Evolutionary conservation across 352 stramenopile species (phyloP).

Genomic region (Phytophthora pisi): DNA sequence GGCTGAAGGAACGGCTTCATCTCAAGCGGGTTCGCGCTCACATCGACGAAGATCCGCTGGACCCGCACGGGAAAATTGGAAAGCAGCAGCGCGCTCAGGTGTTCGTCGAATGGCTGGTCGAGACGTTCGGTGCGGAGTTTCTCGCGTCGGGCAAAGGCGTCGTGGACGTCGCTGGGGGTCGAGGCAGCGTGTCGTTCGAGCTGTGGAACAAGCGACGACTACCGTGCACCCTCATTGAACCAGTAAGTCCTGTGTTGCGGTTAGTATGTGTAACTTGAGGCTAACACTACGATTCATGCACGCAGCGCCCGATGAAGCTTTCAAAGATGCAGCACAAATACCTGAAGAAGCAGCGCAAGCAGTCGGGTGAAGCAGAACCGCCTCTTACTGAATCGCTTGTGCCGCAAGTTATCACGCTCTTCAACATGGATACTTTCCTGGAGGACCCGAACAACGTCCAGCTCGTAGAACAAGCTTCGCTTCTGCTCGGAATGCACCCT

Average conservation of each 20-base stretch:
- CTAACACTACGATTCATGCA: conserved; percentile 22
- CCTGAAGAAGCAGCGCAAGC: conserved; percentile 55
- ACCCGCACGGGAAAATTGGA: conserved; percentile 71
- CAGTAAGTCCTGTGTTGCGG: conserved; percentile 41
- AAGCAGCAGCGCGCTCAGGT: conserved; percentile 77
- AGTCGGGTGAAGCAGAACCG: conserved; percentile 14
- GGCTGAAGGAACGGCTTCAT: conserved; percentile 65
- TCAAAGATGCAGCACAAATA: conserved; percentile 75
- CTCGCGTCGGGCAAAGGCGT: conserved; percentile 64
- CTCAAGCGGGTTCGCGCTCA: conserved; percentile 63
- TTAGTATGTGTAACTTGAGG: not conserved
- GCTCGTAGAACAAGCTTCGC: conserved; percentile 74
- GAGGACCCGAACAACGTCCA: conserved; percentile 45
- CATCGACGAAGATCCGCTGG: conserved; percentile 63
- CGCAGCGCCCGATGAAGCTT: conserved; percentile 73
- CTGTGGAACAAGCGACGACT: conserved; percentile 85
- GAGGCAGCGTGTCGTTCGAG: conserved; percentile 84
- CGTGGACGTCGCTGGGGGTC: conserved; percentile 82
- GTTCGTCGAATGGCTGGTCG: conserved; percentile 81
- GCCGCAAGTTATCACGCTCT: conserved; percentile 65
- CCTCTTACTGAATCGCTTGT: conserved; percentile 44
- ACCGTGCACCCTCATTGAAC: conserved; percentile 79
- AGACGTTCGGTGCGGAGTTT: conserved; percentile 58
- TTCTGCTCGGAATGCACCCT: conserved; percentile 94
- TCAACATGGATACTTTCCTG: conserved; percentile 70